Base-by-base conservation (phyloP, 2,329 filamentous ascomycete species). In the Fusarium coffeatum region DNA sequence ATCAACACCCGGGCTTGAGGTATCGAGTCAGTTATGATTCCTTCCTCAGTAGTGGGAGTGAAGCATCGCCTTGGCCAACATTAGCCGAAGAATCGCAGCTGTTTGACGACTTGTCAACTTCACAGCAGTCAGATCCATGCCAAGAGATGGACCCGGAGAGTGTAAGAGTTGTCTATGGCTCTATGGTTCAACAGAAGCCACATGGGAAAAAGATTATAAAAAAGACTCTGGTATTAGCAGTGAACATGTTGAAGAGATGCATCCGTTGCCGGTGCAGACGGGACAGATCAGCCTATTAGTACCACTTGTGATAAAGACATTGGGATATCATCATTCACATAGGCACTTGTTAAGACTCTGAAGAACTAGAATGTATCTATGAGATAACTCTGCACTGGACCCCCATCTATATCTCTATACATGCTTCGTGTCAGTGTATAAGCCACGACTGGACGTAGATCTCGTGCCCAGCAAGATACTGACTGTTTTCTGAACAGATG, bases 361-460 rank as follows among this genome's bases (percentile, higher is more conserved):
- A 25, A 43, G 47, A 54, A 37, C 11, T 23, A 49, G 41, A 9
- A 57, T 45, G 18, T 22, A 23, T 18, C 15, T 8, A 25, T 16
- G 7, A 30, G 43, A 34, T 13, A 11, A 28, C 13, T 22, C 9
- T 30, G 5, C 22, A 10, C 23, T 54, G 16, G 10, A 22, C 28
- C 42, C n/a, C 23, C 8, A 2, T 28, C 20, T 43, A 11, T 28
- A 13, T 32, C 11, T 13, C 20, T 37, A 48, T 30, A 28, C 11
- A 15, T 56, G 56, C 45, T 25, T 20, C 30, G 34, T 46, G 23
- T 37, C 27, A n/a, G 25, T 54, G n/a, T 62, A 30, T 20, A 61
- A 60, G 54, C 55, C 47, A 60, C 22, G 18, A 12, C 27, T 22
- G 18, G 25, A 55, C 40, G 15, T 66, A 46, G 41, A 11, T 41